Percentiles rank a stretch among this genome's conserved stretches.
Evolutionary conservation across 306 rosid species (phyloP).

Genomic region (Castanospermum australe): DNA sequence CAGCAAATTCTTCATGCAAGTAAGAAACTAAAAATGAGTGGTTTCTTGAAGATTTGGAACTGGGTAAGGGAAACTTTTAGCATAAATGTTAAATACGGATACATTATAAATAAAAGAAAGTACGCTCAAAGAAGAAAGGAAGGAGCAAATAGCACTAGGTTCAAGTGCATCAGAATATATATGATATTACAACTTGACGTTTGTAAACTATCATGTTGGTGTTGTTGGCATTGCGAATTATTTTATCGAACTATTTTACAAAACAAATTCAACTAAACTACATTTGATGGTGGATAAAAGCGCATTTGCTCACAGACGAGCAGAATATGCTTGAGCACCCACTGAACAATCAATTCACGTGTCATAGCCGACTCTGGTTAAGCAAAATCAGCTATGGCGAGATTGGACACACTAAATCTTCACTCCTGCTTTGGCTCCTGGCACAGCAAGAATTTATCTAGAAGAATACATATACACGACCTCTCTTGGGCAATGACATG

Average conservation of each 20-base stretch:
- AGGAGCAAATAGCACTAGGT: neutral
- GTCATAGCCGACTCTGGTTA: neutral
- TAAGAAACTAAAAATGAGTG: neutral
- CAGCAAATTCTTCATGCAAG: too few species aligned
- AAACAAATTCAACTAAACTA: neutral
- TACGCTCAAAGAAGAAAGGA: neutral
- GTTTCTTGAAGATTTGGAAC: neutral
- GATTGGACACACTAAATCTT: neutral
- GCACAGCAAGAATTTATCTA: neutral
- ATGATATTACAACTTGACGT: neutral
- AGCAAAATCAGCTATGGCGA: neutral
- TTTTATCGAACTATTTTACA: neutral
- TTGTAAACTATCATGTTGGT: neutral
- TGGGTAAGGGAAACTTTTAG: neutral
- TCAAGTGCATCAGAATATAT: neutral
- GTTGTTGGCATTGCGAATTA: neutral
- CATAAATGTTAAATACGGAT: neutral
- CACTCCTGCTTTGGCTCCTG: neutral
- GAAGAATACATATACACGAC: neutral
- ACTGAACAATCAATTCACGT: neutral
- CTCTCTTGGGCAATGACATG: neutral
- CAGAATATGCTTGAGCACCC: neutral
- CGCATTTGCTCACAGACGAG: neutral
- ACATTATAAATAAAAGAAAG: neutral
- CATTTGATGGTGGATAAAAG: neutral